Evolutionary conservation across 148 eudicot genomes (phyloP), one percentile per base, ranked within the genome.

Genomic region (Cornus controversa): DNA sequence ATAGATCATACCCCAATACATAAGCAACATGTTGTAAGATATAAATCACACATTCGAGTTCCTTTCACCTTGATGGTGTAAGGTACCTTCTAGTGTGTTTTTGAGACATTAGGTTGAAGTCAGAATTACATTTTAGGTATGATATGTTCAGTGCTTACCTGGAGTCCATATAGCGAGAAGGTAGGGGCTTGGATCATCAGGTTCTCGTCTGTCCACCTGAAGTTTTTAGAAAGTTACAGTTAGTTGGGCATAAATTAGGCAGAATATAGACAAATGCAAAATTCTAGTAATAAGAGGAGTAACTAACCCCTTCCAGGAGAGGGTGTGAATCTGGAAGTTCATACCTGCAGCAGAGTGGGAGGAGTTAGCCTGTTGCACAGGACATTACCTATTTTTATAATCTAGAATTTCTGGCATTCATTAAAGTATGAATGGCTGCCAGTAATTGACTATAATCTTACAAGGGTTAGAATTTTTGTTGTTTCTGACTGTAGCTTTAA

Each of bases 101-200:
- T 15, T 8, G 15, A 64, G 42, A 13, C 57, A 11, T 60, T 60
- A 36, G 28, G 71, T 26, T 14, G 57, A 18, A 25, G 60, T 20
- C 9, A 26, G 14, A 45, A 23, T 25, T 26, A 23, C 34, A 45
- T 27, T 37, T 67, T 18, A n/a, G 5, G 63, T 8, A 11, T 23
- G 68, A 68, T 53, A 65, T 63, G 71, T 70, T 36, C 29, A 18
- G 13, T 45, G 66, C 82, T 36, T 84, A 91, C 94, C 95, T 71
- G 95, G 92, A 69, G 90, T 86, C 95, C 92, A 89, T 75, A 91
- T 81, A 31, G 95, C 95, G 36, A 91, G 87, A 81, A 91, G 92
- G 78, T 91, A 91, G 18, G 89, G 95, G 81, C 92, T 89, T 66
- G 92, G 95, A 81, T 91, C 95, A 87, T 91, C 95, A 29, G 90